phyloP scores from a whole-genome alignment of 441 rosid species.

The Geranium incanum region DNA sequence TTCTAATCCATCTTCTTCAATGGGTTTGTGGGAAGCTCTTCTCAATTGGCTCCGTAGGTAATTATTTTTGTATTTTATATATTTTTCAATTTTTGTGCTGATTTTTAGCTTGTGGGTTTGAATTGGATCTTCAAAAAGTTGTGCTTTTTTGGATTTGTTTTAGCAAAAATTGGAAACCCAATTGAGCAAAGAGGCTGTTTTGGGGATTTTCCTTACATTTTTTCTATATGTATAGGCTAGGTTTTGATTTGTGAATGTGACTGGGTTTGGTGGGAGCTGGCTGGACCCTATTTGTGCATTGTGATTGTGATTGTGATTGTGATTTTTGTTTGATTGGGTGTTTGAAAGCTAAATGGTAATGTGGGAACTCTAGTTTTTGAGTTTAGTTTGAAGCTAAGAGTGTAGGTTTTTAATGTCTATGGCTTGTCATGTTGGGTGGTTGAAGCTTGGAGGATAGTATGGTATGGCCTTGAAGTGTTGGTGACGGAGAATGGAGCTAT shows the following conservation, averaged over 20 bases:
- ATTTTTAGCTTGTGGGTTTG: slow-evolving; percentile 11
- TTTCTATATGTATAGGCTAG: not conserved
- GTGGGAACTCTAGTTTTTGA: slow-evolving; percentile 5
- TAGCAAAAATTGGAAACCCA: not conserved
- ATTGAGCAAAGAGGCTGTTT: not conserved
- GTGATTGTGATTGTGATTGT: not conserved
- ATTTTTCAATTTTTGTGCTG: not conserved
- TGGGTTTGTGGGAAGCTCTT: slow-evolving; percentile 26
- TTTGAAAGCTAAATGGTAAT: not conserved
- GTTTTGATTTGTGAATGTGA: not conserved
- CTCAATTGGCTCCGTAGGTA: slow-evolving; percentile 27
- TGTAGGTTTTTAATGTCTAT: slow-evolving; percentile 2
- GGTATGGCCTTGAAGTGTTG: too few species aligned
- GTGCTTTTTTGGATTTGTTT: not conserved
- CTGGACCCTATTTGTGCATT: slow-evolving; percentile 7
- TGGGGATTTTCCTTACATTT: not conserved
- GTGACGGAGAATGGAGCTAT: not conserved
- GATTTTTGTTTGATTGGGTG: not conserved
- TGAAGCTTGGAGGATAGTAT: too few species aligned
- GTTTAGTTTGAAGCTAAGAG: slow-evolving; percentile 1
- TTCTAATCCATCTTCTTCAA: not conserved
- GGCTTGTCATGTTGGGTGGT: not conserved
- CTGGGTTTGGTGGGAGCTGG: not conserved
- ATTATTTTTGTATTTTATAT: not conserved
- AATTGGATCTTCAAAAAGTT: slow-evolving; percentile 1